A percentile compares a stretch with the other conserved stretches of the same genome.
These are phyloP conservation scores for Fusarium compactum DNA, from an alignment of 2,329 filamentous ascomycete genomes.

Conservation along the genomic window DNA sequence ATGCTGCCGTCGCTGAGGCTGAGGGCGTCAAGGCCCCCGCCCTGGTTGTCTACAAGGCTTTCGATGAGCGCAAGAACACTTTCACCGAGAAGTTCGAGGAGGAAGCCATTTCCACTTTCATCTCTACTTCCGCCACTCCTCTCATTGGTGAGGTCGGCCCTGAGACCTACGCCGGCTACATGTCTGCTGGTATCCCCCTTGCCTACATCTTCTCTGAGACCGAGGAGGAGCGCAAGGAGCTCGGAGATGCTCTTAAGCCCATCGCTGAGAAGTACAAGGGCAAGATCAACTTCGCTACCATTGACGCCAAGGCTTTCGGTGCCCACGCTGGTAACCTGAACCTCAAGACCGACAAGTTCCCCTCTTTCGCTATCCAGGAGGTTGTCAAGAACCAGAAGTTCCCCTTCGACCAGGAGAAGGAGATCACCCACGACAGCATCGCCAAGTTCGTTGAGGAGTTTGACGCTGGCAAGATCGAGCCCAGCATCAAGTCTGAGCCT, in stretches of 20 bases:
- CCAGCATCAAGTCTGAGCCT: slow-evolving; percentile 98
- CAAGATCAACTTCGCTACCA: slow-evolving; percentile 96
- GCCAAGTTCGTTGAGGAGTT: slow-evolving; percentile 88
- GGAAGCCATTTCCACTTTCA: slow-evolving; percentile 84
- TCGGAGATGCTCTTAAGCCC: slow-evolving; percentile 82
- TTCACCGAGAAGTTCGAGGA: slow-evolving; percentile 84
- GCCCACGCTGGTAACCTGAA: slow-evolving; percentile 97
- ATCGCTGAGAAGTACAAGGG: slow-evolving; percentile 93
- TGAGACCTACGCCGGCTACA: slow-evolving; percentile 96
- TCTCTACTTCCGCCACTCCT: slow-evolving; percentile 86
- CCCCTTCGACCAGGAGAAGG: slow-evolving; percentile 87
- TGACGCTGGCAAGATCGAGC: slow-evolving; percentile 86
- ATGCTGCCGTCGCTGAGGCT: slow-evolving; percentile 85
- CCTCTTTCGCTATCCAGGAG: slow-evolving; percentile 97
- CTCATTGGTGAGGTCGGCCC: slow-evolving; percentile 96
- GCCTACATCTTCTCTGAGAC: slow-evolving; percentile 98
- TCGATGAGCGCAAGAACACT: slow-evolving; percentile 93
- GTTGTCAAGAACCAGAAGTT: slow-evolving; percentile 96
- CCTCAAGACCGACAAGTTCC: slow-evolving; percentile 95
- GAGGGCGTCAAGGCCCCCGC: slow-evolving; percentile 90
- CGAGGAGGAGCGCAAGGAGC: slow-evolving; percentile 84
- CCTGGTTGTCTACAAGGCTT: slow-evolving; percentile 95
- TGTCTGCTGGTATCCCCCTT: slow-evolving; percentile 89
- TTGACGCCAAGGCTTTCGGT: slow-evolving; percentile 93
- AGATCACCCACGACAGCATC: slow-evolving; percentile 79